phyloP scores from a whole-genome alignment of 1,284 basidiomycete genomes.

The Blastosporella zonata region DNA sequence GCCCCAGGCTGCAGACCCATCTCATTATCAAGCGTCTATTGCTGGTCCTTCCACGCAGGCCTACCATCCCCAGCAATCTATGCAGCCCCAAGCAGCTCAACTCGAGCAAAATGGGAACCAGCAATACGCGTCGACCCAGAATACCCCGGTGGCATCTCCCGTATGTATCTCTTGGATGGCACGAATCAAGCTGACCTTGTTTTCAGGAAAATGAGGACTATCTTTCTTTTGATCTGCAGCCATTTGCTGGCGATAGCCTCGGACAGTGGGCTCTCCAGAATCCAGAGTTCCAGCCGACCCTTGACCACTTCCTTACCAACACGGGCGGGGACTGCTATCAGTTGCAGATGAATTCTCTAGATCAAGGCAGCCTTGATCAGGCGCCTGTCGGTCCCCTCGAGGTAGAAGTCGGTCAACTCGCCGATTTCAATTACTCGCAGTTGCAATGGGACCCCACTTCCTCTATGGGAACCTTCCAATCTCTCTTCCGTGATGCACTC shows the following conservation, averaged over 20 bases:
- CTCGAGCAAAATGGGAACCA: constrained; percentile 6
- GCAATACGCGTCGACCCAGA: constrained; percentile 5
- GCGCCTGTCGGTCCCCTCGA: constrained; percentile 15
- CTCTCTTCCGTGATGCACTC: constrained; percentile 4
- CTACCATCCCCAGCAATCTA: constrained; percentile 5
- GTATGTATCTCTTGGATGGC: constrained; percentile 1
- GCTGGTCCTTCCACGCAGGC: not conserved
- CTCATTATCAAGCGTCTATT: constrained; percentile 8
- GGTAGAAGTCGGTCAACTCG: constrained; percentile 14
- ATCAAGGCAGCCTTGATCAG: constrained; percentile 8
- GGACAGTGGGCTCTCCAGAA: constrained; percentile 9
- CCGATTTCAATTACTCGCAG: constrained; percentile 12
- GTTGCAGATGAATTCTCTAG: constrained; percentile 13
- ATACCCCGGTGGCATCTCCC: not conserved
- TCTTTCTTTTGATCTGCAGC: constrained; percentile 13
- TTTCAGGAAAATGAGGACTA: constrained; percentile 7
- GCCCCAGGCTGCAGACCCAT: not conserved
- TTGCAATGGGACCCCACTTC: constrained; percentile 7
- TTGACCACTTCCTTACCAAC: constrained; percentile 15
- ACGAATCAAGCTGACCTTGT: not conserved
- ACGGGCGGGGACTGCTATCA: constrained; percentile 14
- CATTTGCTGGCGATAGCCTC: constrained; percentile 11
- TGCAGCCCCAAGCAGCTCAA: not conserved
- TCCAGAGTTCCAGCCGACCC: constrained; percentile 14
- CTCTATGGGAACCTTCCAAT: constrained; percentile 5